Evolutionary conservation across 2,329 filamentous ascomycete species (phyloP).

Genomic region (Fusarium sp.): DNA sequence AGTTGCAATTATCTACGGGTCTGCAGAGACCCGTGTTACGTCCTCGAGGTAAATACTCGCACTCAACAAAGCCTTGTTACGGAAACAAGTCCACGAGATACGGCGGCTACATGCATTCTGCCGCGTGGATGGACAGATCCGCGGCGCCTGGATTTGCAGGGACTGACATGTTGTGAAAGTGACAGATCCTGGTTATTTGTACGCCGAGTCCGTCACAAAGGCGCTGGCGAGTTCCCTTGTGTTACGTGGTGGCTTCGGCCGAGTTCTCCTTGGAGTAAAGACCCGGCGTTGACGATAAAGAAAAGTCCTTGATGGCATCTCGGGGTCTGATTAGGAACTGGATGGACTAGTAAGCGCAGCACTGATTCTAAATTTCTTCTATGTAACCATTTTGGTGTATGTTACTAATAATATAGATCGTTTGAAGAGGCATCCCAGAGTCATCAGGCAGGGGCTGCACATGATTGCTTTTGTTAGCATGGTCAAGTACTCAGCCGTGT

Average conservation of each 20-base stretch:
- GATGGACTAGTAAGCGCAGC: background rate
- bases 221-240: constrained; percentile 7
- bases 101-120: constrained; percentile 26
- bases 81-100: background rate
- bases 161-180: constrained; percentile 8
- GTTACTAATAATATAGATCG: background rate
- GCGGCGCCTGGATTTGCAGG: constrained; percentile 12
- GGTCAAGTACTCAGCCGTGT: background rate
- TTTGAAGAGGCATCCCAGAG: background rate
- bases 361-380: background rate
- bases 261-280: background rate
- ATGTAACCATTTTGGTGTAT: background rate
- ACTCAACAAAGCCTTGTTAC: background rate
- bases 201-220: constrained; percentile 19
- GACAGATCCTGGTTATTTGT: constrained; percentile 21
- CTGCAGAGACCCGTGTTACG: background rate
- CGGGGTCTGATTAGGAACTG: background rate
- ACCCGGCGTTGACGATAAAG: background rate
- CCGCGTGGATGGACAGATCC: constrained; percentile 38
- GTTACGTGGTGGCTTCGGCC: constrained; percentile 1
- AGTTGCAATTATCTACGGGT: background rate
- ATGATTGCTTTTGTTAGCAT: constrained; percentile 1
- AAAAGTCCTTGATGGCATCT: background rate
- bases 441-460: background rate
- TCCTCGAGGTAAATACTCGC: background rate